Percentiles rank a stretch among this genome's conserved stretches.
Conservation (phyloP, 352 stramenopile genomes). For the Pythium chondricola region DNA sequence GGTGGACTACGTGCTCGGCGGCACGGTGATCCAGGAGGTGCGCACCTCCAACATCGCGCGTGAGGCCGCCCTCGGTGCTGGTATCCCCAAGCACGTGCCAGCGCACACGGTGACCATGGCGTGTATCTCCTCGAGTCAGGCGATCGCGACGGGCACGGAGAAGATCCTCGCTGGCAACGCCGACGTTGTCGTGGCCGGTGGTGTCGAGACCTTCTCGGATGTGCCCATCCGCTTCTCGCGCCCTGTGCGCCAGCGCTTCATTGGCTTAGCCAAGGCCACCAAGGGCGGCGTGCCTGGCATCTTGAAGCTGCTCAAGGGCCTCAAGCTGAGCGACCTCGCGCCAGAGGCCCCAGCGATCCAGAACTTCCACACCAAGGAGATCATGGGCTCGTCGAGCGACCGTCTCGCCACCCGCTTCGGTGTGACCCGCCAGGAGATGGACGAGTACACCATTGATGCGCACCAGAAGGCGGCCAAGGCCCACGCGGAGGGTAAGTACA, state of each 20-base stretch:
- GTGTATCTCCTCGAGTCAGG: constrained; percentile 92
- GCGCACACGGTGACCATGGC: constrained; percentile 98
- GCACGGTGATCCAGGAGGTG: constrained; percentile 97
- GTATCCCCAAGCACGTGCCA: constrained; percentile 69
- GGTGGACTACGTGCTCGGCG: constrained; percentile 96
- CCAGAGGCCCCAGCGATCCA: constrained; percentile 96
- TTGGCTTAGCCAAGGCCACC: constrained; percentile 77
- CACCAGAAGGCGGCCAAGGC: constrained; percentile 78
- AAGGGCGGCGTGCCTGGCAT: constrained; percentile 82
- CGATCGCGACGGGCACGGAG: constrained; percentile 78
- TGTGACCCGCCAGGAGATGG: constrained; percentile 90
- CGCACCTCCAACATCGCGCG: constrained; percentile 97
- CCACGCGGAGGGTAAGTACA: constrained; percentile 56
- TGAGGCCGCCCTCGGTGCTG: constrained; percentile 79
- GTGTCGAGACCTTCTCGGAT: constrained; percentile 96
- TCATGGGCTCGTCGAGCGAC: constrained; percentile 95
- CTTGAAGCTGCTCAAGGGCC: constrained; percentile 82
- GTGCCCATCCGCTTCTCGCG: constrained; percentile 95
- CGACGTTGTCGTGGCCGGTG: constrained; percentile 85
- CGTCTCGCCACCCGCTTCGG: constrained; percentile 80
- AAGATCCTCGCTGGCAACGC: constrained; percentile 80
- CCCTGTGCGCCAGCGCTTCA: constrained; percentile 74
- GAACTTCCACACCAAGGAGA: constrained; percentile 90
- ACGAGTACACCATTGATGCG: constrained; percentile 88
- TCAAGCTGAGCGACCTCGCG: constrained; percentile 88